Conservation (phyloP, 106 monocot genomes). For the Dendrobium huoshanense region DNA sequence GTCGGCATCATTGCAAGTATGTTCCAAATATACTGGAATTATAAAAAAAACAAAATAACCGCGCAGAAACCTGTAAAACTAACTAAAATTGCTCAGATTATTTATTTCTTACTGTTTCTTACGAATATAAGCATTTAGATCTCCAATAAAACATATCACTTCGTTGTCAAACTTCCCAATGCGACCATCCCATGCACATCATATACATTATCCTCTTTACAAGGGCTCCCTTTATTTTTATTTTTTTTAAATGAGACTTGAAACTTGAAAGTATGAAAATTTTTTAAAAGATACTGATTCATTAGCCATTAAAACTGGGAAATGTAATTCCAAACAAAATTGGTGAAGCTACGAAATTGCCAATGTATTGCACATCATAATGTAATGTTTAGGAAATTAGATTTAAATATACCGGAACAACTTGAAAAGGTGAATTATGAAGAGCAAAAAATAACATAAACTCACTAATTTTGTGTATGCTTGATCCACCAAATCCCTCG, state of each 20-base stretch:
- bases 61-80: background rate
- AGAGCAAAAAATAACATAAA: slow-evolving; percentile 1
- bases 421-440: background rate
- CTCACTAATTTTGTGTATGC: slow-evolving; percentile 96
- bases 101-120: background rate
- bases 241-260: no score
- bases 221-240: background rate
- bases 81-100: background rate
- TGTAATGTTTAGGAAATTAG: background rate
- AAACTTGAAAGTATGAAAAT: background rate
- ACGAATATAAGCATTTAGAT: background rate
- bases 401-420: background rate
- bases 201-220: background rate
- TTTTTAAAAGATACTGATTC: background rate
- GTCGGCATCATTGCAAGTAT: background rate
- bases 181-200: background rate
- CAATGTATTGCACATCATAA: background rate
- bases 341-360: background rate
- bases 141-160: background rate
- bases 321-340: background rate
- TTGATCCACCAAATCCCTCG: slow-evolving; percentile 92
- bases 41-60: background rate
- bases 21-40: background rate
- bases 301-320: background rate
- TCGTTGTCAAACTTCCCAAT: background rate